Conservation (phyloP, 805 yeast genomes). For the Metschnikowia chrysomelidarum region DNA sequence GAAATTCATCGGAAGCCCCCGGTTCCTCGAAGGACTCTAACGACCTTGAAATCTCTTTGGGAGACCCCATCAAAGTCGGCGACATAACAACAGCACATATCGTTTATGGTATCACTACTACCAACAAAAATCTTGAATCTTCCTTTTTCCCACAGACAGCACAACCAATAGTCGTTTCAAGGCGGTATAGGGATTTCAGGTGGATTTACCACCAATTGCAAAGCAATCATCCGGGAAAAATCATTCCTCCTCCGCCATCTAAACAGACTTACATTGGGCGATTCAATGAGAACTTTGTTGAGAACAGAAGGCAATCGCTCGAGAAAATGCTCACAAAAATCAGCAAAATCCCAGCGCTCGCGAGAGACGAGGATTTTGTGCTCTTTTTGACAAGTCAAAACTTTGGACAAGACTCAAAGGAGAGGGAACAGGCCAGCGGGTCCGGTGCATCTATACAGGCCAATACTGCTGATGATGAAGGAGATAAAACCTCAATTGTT, state of each 20-base stretch:
- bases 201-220: conserved; percentile 92
- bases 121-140: conserved; percentile 44
- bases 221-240: conserved; percentile 81
- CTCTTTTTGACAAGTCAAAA: conserved; percentile 75
- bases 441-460: conserved; percentile 45
- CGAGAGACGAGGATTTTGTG: conserved; percentile 71
- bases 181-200: conserved; percentile 89
- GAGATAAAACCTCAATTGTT: conserved; percentile 24
- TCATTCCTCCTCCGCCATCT: conserved; percentile 91
- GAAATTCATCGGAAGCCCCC: too few species aligned
- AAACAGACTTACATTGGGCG: conserved; percentile 92
- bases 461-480: conserved; percentile 38
- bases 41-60: conserved; percentile 65
- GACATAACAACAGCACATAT: conserved; percentile 88
- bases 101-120: conserved; percentile 75
- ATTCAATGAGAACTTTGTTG: conserved; percentile 86
- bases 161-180: conserved; percentile 47
- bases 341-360: conserved; percentile 53
- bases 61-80: conserved; percentile 90
- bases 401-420: conserved; percentile 65
- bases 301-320: conserved; percentile 76
- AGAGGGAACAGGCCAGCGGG: conserved; percentile 61
- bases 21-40: conserved; percentile 19
- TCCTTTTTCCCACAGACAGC: conserved; percentile 17
- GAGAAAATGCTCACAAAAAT: conserved; percentile 83